These are phyloP conservation scores for Dendryphion nanum DNA, from an alignment of 2,329 filamentous ascomycete genomes.

Conservation along the genomic window DNA sequence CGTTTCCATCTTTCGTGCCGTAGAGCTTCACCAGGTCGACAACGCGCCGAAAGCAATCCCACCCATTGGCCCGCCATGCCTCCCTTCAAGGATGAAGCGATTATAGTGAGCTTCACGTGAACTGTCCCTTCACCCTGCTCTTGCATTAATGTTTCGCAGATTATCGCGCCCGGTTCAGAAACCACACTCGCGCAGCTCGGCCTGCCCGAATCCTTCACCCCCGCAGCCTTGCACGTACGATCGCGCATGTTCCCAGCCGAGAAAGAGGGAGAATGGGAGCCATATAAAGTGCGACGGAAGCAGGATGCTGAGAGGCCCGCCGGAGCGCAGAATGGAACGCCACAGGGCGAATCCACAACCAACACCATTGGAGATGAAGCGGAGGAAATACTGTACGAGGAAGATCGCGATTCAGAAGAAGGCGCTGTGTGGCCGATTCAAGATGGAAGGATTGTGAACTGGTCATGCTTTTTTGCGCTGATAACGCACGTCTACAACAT, in stretches of 20 bases:
- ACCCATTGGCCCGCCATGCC: constrained; percentile 39
- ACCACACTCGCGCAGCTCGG: constrained; percentile 90
- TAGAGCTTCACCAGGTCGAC: constrained; percentile 4
- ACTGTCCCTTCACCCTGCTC: neutral
- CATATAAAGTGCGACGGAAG: constrained; percentile 68
- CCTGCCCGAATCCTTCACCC: constrained; percentile 85
- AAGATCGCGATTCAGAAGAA: constrained; percentile 83
- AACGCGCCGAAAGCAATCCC: constrained; percentile 11
- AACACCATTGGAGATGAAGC: constrained; percentile 47
- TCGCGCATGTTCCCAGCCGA: constrained; percentile 88
- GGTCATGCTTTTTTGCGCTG: constrained; percentile 90
- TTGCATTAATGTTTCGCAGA: constrained; percentile 31
- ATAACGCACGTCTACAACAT: constrained; percentile 88
- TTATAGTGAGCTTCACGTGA: constrained; percentile 34
- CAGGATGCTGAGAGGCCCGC: constrained; percentile 6
- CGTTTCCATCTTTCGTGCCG: constrained; percentile 2
- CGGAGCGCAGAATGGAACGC: constrained; percentile 19
- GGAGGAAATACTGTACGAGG: constrained; percentile 71
- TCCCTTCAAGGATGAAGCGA: constrained; percentile 47
- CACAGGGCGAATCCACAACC: constrained; percentile 17
- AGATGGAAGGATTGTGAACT: constrained; percentile 82
- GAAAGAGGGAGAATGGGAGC: constrained; percentile 77
- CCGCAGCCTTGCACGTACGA: constrained; percentile 78
- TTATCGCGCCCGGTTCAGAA: constrained; percentile 81
- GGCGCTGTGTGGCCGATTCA: constrained; percentile 84